These are phyloP conservation scores for Gymnopus androsaceus DNA, from an alignment of 1,284 basidiomycete species.

Conservation along the genomic window DNA sequence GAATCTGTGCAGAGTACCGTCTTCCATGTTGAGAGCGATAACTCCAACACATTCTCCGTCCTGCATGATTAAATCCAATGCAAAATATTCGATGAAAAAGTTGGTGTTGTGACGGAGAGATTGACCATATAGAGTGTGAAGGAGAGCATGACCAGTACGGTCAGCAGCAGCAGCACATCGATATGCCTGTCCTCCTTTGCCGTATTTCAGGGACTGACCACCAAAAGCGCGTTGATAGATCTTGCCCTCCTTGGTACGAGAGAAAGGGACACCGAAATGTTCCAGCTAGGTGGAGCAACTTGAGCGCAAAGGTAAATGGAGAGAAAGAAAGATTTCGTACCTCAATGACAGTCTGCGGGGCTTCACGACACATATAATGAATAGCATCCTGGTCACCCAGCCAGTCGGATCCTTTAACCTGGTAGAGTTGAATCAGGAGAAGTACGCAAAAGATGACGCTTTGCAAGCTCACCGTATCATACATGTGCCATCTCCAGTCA, in stretches of 20 bases:
- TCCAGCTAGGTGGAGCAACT: slow-evolving; percentile 69
- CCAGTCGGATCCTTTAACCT: slow-evolving; percentile 99
- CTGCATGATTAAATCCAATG: slow-evolving; percentile 97
- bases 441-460: not conserved
- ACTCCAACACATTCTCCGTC: slow-evolving; percentile 99
- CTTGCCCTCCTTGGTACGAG: slow-evolving; percentile 98
- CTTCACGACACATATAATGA: slow-evolving; percentile 98
- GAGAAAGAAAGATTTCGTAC: slow-evolving; percentile 41
- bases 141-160: slow-evolving; percentile 97
- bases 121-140: slow-evolving; percentile 99
- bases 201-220: slow-evolving; percentile 96
- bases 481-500: slow-evolving; percentile 99
- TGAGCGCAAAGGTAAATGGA: slow-evolving; percentile 13
- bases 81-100: slow-evolving; percentile 99
- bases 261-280: slow-evolving; percentile 99
- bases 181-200: slow-evolving; percentile 99
- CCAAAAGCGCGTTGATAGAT: slow-evolving; percentile 99
- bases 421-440: slow-evolving; percentile 19
- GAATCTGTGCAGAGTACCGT: slow-evolving; percentile 98
- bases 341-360: slow-evolving; percentile 91
- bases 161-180: slow-evolving; percentile 98
- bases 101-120: slow-evolving; percentile 99
- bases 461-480: slow-evolving; percentile 79
- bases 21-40: slow-evolving; percentile 98
- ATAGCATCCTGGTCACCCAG: slow-evolving; percentile 99